Conservation (phyloP, 805 yeast genomes). For the Maudiozyma bulderi region DNA sequence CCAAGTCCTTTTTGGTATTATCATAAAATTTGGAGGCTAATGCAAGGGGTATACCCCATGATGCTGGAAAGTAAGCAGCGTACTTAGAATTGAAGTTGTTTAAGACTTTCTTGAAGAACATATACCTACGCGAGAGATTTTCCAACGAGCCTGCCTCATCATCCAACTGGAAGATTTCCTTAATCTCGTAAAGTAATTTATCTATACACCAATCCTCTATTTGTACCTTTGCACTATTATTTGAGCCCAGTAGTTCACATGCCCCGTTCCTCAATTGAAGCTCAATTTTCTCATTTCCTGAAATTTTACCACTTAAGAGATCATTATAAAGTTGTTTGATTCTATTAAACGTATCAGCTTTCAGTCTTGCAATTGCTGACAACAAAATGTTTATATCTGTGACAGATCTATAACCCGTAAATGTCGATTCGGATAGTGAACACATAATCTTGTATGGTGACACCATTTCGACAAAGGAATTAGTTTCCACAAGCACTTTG, state of each 20-base stretch:
- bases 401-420: slow-evolving; percentile 67
- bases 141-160: slow-evolving; percentile 96
- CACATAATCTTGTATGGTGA: slow-evolving; percentile 26
- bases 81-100: slow-evolving; percentile 46
- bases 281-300: slow-evolving; percentile 8
- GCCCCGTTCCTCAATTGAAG: slow-evolving; percentile 42
- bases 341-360: slow-evolving; percentile 19
- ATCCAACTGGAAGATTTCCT: slow-evolving; percentile 58
- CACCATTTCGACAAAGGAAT: slow-evolving; percentile 18
- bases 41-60: slow-evolving; percentile 62
- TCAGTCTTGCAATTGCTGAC: slow-evolving; percentile 21
- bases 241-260: slow-evolving; percentile 58
- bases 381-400: slow-evolving; percentile 40
- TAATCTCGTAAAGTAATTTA: slow-evolving; percentile 61
- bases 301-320: slow-evolving; percentile 5
- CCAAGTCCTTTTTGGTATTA: slow-evolving; percentile 58
- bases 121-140: slow-evolving; percentile 69
- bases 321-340: slow-evolving; percentile 9
- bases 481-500: slow-evolving; percentile 7
- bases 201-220: slow-evolving; percentile 65
- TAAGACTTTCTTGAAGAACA: slow-evolving; percentile 68
- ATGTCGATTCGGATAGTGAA: slow-evolving; percentile 23
- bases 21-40: slow-evolving; percentile 57
- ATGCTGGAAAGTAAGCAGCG: slow-evolving; percentile 48
- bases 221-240: slow-evolving; percentile 45